phyloP scores from a whole-genome alignment of 257 asterid species.

The Solanum corneliomulleri region DNA sequence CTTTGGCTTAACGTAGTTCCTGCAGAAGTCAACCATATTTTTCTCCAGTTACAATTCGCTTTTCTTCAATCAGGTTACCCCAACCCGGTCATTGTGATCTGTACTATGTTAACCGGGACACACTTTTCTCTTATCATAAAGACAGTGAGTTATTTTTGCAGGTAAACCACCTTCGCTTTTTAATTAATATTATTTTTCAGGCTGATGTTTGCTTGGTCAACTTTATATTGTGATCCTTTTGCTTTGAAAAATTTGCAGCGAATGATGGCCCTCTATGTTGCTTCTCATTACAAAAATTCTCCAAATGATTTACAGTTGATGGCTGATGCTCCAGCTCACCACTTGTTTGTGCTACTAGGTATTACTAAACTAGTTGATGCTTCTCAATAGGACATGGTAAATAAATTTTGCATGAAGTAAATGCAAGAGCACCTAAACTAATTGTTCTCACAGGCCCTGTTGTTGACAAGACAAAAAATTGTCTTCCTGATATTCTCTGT shows the following conservation, averaged over 20 bases:
- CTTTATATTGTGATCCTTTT: background rate
- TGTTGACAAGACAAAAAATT: slow-evolving; percentile 78
- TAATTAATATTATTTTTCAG: background rate
- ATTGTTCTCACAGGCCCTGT: slow-evolving; percentile 60
- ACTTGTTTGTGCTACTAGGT: slow-evolving; percentile 96
- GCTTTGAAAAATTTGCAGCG: slow-evolving; percentile 34
- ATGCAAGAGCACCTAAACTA: background rate
- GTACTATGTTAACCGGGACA: slow-evolving; percentile 87
- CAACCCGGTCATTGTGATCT: slow-evolving; percentile 75
- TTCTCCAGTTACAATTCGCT: background rate
- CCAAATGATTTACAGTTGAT: slow-evolving; percentile 91
- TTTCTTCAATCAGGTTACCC: slow-evolving; percentile 44
- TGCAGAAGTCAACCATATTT: background rate
- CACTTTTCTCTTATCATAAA: slow-evolving; percentile 83
- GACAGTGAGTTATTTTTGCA: slow-evolving; percentile 88
- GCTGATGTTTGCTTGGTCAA: background rate
- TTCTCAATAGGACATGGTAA: background rate
- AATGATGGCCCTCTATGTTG: slow-evolving; percentile 97
- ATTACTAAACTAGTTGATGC: background rate
- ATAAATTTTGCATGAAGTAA: background rate
- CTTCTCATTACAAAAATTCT: slow-evolving; percentile 93
- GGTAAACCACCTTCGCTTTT: slow-evolving; percentile 21
- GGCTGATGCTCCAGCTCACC: slow-evolving; percentile 99
- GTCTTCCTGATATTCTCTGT: slow-evolving; percentile 90
- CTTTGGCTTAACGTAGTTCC: background rate